phyloP scores from a whole-genome alignment of 768 basidiomycete genomes.

The Ramaria sp. region DNA sequence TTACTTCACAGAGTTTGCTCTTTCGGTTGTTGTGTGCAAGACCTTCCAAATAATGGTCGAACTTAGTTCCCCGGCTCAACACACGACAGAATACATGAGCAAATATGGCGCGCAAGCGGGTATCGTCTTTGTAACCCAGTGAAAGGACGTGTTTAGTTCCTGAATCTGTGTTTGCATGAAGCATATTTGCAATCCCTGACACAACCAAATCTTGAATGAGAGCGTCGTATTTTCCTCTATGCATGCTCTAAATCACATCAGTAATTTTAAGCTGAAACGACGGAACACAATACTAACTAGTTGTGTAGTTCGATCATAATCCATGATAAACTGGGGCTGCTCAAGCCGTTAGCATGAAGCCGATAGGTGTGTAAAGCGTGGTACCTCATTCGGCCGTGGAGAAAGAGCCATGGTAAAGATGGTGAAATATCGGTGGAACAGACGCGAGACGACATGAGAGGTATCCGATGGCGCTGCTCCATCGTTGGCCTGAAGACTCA shows the following conservation, averaged over 20 bases:
- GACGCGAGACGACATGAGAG: slow-evolving; percentile 59
- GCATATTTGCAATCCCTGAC: slow-evolving; percentile 67
- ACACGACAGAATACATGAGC: slow-evolving; percentile 77
- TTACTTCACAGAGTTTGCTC: slow-evolving; percentile 45
- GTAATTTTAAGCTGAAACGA: neutral
- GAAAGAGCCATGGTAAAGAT: slow-evolving; percentile 54
- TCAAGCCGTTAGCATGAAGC: neutral
- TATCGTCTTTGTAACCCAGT: slow-evolving; percentile 65
- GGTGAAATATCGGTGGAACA: slow-evolving; percentile 71
- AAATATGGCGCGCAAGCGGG: slow-evolving; percentile 65
- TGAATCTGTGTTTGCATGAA: slow-evolving; percentile 75
- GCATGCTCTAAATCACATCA: neutral
- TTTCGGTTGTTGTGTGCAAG: slow-evolving; percentile 35
- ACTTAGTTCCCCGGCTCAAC: slow-evolving; percentile 68
- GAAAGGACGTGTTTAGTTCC: slow-evolving; percentile 83
- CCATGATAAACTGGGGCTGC: neutral
- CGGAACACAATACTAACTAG: neutral
- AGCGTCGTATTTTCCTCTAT: slow-evolving; percentile 12
- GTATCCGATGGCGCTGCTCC: slow-evolving; percentile 40
- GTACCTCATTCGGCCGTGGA: slow-evolving; percentile 11
- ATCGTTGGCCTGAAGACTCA: slow-evolving; percentile 55
- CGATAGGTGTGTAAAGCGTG: neutral
- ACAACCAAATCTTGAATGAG: slow-evolving; percentile 67
- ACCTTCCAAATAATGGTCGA: slow-evolving; percentile 48
- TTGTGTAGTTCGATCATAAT: neutral